Evolutionary conservation across 2,329 filamentous ascomycete species (phyloP), one percentile per base, ranked within the genome.

Genomic region (Mycosphaerella sp.): DNA sequence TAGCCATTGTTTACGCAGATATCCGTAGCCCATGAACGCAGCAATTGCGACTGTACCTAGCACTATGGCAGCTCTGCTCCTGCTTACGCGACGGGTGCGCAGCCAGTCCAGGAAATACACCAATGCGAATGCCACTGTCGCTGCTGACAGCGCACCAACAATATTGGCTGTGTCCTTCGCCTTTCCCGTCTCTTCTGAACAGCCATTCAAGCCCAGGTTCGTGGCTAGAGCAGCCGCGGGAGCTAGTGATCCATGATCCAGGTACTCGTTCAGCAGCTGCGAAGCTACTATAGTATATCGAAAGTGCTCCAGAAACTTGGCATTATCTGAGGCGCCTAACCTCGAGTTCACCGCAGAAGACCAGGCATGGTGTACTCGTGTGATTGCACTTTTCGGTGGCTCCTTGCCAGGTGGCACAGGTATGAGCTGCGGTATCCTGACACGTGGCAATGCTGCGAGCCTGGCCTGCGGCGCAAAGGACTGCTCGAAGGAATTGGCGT

Each of bases 201-300:
- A 51, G 12, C 63, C 64, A 34, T 67, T 61, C 23, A 62, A 36
- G 10, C 59, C 57, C 12, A 52, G 52, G 21, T 34, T 59, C 1
- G 57, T 45, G 3, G 52, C 31, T 9, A 46, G 42, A 6, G 51
- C 52, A 9, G 62, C 53, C 12, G 53, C 45, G 1, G 70, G 66
- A 36, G 71, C 70, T 42, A 75, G 56, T 11, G 72, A 66, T 29
- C 70, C 72, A 57, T 74, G 72, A 49, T 72, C 70, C 7, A 70
- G 63, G 61, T 86, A 80, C 40, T 86, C 86, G 65, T 83, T 89
- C 40, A 96, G 77, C 11, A 96, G 79, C 69, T 95, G 90, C 21
- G 91, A 96, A 48, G 90, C 90, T 66, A 96, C 87, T 60, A 96
- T 88, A 21, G 88, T 86, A 72, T 96, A 96, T 59, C 91, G 87